Evolutionary conservation across 106 monocot species (phyloP), one percentile per base, ranked within the genome.

Genomic region (Iris macrosiphon): DNA sequence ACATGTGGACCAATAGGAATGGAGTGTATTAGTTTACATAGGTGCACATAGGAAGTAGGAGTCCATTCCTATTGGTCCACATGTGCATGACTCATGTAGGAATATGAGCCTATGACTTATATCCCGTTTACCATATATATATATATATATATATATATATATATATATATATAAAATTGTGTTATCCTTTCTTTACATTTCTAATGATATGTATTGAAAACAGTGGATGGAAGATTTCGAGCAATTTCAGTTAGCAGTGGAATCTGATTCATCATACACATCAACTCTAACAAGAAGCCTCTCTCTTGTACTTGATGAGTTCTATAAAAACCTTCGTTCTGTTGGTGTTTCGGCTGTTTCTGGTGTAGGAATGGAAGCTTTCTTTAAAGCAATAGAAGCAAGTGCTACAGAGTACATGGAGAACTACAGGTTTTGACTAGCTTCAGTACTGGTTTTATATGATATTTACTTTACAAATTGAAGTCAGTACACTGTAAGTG

Each of bases 211-310:
- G 12, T 56, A 13, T 26, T 56, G 35, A 47, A 45, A 63, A 39
- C 64, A 90, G 96, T 98, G 96, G 96, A 98, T 98, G 90, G 59
- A 90, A 66, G 96, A 98, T 67, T 91, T 90, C 65, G 96, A 98
- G 60, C 87, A 82, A 33, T 98, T 91, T 60, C 80, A 83, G 49
- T 60, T 77, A 24, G 83, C 96, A 23, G 7, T 87, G 16, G 90
- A 98, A 15, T 47, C 77, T 25, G 86, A 98, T 61, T 46, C 76
- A 30, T 87, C 96, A 10, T 98, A 90, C 60, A 71, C 83, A 24
- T 72, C 96, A 35, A 80, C 82, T 42, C 66, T 90, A 40, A 70
- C 79, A 17, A 74, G 96, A 78, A 90, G 90, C 27, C 69, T 90
- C 7, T 74, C 96, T 9, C 77, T 91, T 25, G 90, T 76, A 16